These are phyloP conservation scores for Leucocoprinus birnbaumii DNA, from an alignment of 768 basidiomycete genomes.

Conservation along the genomic window DNA sequence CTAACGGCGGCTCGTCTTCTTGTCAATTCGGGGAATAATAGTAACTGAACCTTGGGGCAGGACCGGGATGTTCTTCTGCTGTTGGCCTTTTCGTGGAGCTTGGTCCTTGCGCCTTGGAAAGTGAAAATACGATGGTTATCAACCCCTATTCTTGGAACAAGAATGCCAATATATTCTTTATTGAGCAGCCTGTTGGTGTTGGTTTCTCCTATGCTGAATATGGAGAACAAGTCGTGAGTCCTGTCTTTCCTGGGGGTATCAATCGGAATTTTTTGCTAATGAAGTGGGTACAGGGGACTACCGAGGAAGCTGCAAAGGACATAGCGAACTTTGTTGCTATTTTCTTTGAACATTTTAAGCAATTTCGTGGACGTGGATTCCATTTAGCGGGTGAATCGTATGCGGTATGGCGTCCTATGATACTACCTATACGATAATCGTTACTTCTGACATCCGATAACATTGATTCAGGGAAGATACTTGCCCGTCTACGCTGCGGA, in stretches of 20 bases:
- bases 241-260: background rate
- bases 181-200: slow-evolving; percentile 60
- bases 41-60: background rate
- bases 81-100: slow-evolving; percentile 7
- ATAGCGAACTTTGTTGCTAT: slow-evolving; percentile 69
- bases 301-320: slow-evolving; percentile 67
- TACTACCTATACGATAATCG: background rate
- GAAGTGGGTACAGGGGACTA: slow-evolving; percentile 41
- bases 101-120: slow-evolving; percentile 67
- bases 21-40: background rate
- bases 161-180: slow-evolving; percentile 60
- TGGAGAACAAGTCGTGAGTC: slow-evolving; percentile 53
- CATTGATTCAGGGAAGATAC: slow-evolving; percentile 52
- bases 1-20: slow-evolving; percentile 36
- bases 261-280: background rate
- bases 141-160: slow-evolving; percentile 66
- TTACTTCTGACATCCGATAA: background rate
- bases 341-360: slow-evolving; percentile 71
- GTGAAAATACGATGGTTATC: slow-evolving; percentile 45
- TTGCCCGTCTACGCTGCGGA: slow-evolving; percentile 74
- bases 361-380: slow-evolving; percentile 66
- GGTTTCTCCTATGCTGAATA: slow-evolving; percentile 66
- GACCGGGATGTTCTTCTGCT: slow-evolving; percentile 9
- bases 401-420: slow-evolving; percentile 40
- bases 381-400: slow-evolving; percentile 78